Evolutionary conservation across 306 rosid genomes (phyloP), one percentile per base, ranked within the genome.

Genomic region (Dryas drummondii): DNA sequence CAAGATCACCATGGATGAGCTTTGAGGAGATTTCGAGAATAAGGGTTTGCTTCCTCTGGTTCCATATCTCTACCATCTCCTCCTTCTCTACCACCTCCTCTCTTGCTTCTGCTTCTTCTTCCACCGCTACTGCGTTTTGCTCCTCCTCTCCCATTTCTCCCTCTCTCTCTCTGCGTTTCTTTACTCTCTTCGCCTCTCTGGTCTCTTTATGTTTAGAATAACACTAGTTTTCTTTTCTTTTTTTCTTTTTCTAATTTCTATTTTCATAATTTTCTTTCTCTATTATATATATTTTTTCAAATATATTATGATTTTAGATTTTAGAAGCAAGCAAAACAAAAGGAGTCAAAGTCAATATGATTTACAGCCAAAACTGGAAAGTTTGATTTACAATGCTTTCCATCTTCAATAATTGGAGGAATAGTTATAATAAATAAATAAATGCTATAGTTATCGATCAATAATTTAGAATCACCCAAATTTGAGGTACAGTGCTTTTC

Each of bases 1-100:
- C 79, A 19, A 93, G 87, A 83, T 85, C 91, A 49, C 94, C 94
- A 62, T 87, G 81, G 66, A 80, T 75, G 19, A 93, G 92, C 80
- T 81, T 93, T 26, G 89, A 88, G 12, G 96, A 88, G 52, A 93
- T 73, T 66, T 93, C 87, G 16, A 84, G 70, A 52, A 87, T 76
- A 5, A 76, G 88, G 64, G 72, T 71, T n/a, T 88, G 90, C 78
- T 84, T 85, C 47, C 66, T 82, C 14, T 77, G 87, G 85, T 71
- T 86, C 84, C 90, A 80, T 6, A 74, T 42, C 48, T 84, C 85
- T 0, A 51, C n/a, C 49, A 64, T 64, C 26, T 49, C 81, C 16
- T 63, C 73, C 54, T 48, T 45, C 56, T 45, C 75, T 9, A 15
- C 42, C 37, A 42, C 70, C 37, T 1, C 37, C 44, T 76, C 76